phyloP scores from a whole-genome alignment of 352 stramenopile species.

The Globisporangium mamillatum region DNA sequence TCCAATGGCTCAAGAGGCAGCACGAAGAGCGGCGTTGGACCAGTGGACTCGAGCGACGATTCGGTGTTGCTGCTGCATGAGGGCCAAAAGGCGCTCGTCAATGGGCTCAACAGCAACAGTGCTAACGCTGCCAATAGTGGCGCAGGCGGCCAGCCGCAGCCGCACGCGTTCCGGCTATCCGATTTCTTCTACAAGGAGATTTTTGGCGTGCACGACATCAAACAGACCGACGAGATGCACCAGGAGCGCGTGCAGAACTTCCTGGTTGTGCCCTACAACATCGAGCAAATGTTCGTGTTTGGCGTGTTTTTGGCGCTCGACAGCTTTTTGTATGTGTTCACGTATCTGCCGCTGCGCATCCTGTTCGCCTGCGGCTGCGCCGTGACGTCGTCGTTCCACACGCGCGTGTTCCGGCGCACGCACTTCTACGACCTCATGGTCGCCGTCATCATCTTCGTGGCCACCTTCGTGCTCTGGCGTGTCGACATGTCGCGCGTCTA shows the following conservation, averaged over 20 bases:
- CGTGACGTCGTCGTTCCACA: conserved; percentile 73
- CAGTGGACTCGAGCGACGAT: conserved; percentile 1
- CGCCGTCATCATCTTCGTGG: conserved; percentile 74
- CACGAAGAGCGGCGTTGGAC: not conserved
- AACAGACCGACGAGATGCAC: conserved; percentile 65
- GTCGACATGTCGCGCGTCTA: conserved; percentile 98
- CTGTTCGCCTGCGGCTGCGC: conserved; percentile 74
- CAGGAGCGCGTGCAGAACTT: conserved; percentile 84
- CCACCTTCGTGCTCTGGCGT: conserved; percentile 68
- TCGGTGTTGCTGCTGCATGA: conserved; percentile 2
- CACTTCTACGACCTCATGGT: conserved; percentile 93
- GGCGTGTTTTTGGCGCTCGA: conserved; percentile 95
- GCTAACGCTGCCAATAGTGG: too few species aligned
- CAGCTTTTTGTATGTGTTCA: conserved; percentile 97
- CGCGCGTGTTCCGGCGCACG: conserved; percentile 75
- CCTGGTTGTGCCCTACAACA: conserved; percentile 68
- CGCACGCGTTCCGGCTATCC: conserved; percentile 54
- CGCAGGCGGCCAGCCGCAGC: conserved; percentile 19
- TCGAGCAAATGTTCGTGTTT: conserved; percentile 90
- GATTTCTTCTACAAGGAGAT: conserved; percentile 88
- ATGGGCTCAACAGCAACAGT: not conserved
- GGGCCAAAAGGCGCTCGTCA: not conserved
- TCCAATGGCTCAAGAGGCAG: not conserved
- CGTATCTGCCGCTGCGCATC: conserved; percentile 93
- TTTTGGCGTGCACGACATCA: conserved; percentile 81